Evolutionary conservation across 169 alveolate species (phyloP).

Genomic region (Eimeria falciformis): DNA sequence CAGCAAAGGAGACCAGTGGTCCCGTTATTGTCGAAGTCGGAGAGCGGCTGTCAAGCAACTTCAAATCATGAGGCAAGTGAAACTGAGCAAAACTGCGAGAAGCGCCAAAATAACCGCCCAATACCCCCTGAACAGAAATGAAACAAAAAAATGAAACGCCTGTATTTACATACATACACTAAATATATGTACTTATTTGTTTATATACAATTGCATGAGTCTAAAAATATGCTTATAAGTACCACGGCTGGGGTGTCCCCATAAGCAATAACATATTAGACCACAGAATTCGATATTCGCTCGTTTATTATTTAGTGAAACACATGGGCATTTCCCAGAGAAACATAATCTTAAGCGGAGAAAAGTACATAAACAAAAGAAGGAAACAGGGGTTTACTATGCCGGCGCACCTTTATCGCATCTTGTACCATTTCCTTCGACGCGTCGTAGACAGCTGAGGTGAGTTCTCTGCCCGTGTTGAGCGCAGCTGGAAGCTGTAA

Average conservation of each 20-base stretch:
- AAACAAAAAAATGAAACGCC: not conserved
- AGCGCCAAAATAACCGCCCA: conserved; percentile 68
- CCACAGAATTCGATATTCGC: too few species aligned
- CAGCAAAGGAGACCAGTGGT: conserved; percentile 73
- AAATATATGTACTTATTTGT: not conserved
- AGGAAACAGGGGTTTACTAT: not conserved
- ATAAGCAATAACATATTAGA: too few species aligned
- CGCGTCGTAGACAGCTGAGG: conserved; percentile 72
- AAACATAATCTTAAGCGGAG: not conserved
- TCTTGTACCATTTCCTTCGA: conserved; percentile 72
- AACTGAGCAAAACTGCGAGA: conserved; percentile 78
- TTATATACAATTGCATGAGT: not conserved
- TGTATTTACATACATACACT: not conserved
- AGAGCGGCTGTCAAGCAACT: conserved; percentile 55
- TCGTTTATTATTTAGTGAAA: too few species aligned
- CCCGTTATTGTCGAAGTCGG: conserved; percentile 50
- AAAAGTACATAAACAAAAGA: not conserved
- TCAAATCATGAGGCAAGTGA: conserved; percentile 71
- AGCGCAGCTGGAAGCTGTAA: conserved; percentile 66
- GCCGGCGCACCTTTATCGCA: conserved; percentile 57
- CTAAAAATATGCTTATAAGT: not conserved
- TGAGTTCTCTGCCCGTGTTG: conserved; percentile 35
- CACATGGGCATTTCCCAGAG: too few species aligned
- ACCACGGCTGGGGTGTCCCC: not conserved
- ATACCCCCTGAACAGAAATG: conserved; percentile 66